Evolutionary conservation across 2,329 filamentous ascomycete genomes (phyloP), one percentile per base, ranked within the genome.

Genomic region (Penicillium paneum): DNA sequence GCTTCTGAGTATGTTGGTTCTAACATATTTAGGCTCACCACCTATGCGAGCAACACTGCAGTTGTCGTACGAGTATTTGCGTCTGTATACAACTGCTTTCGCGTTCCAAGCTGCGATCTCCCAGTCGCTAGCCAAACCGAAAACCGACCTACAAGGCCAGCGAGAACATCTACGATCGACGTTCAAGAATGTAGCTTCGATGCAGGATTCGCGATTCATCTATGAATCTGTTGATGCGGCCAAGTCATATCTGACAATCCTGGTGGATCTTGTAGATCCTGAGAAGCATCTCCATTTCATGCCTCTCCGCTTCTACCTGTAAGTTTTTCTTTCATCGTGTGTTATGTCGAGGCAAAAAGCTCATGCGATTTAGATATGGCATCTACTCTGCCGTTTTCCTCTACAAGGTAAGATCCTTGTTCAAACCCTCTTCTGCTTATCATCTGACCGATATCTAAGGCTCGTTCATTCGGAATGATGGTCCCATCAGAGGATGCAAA

Each of bases 31-130:
- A 83, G 81, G 82, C 65, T 87, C 86, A 1, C 78, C 83, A 1
- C 81, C 83, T 6, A 81, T 89, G 59, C 88, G 88, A 67, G 83
- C 84, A 3, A 87, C 83, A 5, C 71, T 90, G 2, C 77, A 88
- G 24, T 78, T 90, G 64, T 88, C 86, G 0, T 89, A 89, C 64
- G 86, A 90, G 61, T 90, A 89, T 64, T 73, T 90, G 1, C 80
- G 87, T 7, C 78, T 90, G 0, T 90, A 90, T 67, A 88, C 87
- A 46, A 89, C 89, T 55, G 87, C 87, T 0, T 90, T 90, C 65
- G 87, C 87, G 1, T 90, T 90, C 61, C 87, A 90, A 66, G 87
- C 87, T 3, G 88, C 85, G 0, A 83, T 82, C 46, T 83, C 72
- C 62, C 81, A 79, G 64, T 81, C 71, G 52, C 71, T 73, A 59